Conservation (phyloP, 2,329 filamentous ascomycete species). For the Didymella pomorum region DNA sequence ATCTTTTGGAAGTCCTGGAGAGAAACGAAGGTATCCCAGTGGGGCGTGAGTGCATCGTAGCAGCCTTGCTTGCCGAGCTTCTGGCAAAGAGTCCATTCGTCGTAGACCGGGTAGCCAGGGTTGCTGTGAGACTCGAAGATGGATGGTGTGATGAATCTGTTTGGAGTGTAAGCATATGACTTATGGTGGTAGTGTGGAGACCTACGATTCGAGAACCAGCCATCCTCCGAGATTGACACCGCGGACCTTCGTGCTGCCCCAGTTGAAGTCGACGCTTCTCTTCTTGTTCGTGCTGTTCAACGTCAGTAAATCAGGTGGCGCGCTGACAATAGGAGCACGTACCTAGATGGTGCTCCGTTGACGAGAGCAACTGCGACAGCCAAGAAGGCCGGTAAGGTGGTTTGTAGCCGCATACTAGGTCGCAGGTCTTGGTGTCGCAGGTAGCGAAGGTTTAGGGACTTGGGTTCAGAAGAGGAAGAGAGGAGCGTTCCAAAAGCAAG, state of each 20-base stretch:
- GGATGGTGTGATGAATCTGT: conserved; percentile 63
- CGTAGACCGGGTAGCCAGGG: conserved; percentile 49
- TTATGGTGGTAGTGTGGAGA: not conserved
- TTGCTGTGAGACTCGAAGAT: conserved; percentile 56
- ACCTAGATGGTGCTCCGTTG: conserved; percentile 31
- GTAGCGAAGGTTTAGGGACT: not conserved
- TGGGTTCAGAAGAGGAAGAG: too few species aligned
- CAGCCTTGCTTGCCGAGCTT: conserved; percentile 58
- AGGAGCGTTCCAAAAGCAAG: not conserved
- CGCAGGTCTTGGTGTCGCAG: too few species aligned
- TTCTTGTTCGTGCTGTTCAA: conserved; percentile 8
- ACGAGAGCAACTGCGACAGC: conserved; percentile 20
- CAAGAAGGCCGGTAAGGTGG: conserved; percentile 23
- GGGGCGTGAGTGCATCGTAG: conserved; percentile 54
- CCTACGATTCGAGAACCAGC: conserved; percentile 46
- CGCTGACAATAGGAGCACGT: not conserved
- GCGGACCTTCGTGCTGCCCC: conserved; percentile 54
- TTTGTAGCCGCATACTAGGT: conserved; percentile 20
- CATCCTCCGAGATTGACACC: conserved; percentile 49
- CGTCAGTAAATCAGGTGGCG: conserved; percentile 1
- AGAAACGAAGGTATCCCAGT: conserved; percentile 62
- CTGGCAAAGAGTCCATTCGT: conserved; percentile 61
- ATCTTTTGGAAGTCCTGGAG: conserved; percentile 64
- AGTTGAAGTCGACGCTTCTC: conserved; percentile 45
- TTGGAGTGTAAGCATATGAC: not conserved